Conservation (phyloP, 495 filamentous ascomycete species). For the Hypomontagnella submonticulosa region DNA sequence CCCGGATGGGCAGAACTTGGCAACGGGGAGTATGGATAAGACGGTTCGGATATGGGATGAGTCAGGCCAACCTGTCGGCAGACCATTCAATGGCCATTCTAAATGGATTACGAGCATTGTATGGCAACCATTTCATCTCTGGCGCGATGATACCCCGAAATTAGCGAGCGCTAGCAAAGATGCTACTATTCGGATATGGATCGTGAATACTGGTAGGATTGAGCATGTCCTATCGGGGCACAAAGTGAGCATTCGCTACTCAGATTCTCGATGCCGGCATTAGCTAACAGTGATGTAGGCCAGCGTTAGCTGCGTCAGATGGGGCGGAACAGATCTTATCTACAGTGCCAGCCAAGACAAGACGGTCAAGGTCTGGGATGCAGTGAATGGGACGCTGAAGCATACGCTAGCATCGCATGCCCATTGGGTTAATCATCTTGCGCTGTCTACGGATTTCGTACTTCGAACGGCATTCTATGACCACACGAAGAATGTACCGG, state of each 20-base stretch:
- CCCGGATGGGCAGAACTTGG: slow-evolving; percentile 82
- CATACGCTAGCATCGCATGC: slow-evolving; percentile 85
- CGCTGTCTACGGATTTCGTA: slow-evolving; percentile 92
- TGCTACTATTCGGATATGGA: slow-evolving; percentile 88
- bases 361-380: slow-evolving; percentile 91
- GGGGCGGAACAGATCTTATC: slow-evolving; percentile 89
- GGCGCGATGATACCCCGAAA: slow-evolving; percentile 76
- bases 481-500: slow-evolving; percentile 74
- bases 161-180: slow-evolving; percentile 93
- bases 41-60: slow-evolving; percentile 91
- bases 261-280: neutral
- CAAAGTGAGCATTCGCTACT: slow-evolving; percentile 61
- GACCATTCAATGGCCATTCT: slow-evolving; percentile 85
- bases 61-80: slow-evolving; percentile 79
- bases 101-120: slow-evolving; percentile 90
- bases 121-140: slow-evolving; percentile 95
- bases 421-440: slow-evolving; percentile 96
- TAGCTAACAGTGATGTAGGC: slow-evolving; percentile 38
- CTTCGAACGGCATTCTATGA: slow-evolving; percentile 89
- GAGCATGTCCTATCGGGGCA: slow-evolving; percentile 88
- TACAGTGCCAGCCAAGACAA: slow-evolving; percentile 94
- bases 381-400: slow-evolving; percentile 77
- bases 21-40: slow-evolving; percentile 95
- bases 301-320: slow-evolving; percentile 89
- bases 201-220: slow-evolving; percentile 78